Evolutionary conservation across 768 basidiomycete species (phyloP).

Genomic region (Mycena capillaripes): DNA sequence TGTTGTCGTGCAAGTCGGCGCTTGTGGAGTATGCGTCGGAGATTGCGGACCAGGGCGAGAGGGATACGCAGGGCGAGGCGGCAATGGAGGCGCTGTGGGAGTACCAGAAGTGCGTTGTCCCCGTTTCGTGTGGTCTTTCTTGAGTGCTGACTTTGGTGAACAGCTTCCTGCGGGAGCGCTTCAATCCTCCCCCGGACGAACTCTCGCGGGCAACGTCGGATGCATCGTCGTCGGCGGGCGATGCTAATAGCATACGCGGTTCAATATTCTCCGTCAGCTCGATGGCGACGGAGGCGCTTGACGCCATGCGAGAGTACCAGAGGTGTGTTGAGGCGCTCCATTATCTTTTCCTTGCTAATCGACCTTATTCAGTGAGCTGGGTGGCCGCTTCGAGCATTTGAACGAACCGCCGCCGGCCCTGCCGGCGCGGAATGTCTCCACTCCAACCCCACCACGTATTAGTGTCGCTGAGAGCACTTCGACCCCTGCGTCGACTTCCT

Average conservation of each 20-base stretch:
- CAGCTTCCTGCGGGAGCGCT: constrained; percentile 43
- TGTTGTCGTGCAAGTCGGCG: constrained; percentile 60
- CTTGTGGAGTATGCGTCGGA: constrained; percentile 56
- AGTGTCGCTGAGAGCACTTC: neutral
- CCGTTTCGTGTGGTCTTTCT: neutral
- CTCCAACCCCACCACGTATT: neutral
- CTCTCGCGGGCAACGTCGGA: constrained; percentile 24
- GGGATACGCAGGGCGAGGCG: constrained; percentile 40
- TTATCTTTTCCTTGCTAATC: neutral
- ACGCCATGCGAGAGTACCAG: constrained; percentile 40
- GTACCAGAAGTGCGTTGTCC: constrained; percentile 51
- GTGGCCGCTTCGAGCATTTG: constrained; percentile 1
- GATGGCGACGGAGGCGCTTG: constrained; percentile 33
- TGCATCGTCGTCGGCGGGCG: constrained; percentile 14
- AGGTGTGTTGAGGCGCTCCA: constrained; percentile 3
- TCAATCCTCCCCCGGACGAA: constrained; percentile 38
- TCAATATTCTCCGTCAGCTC: constrained; percentile 35
- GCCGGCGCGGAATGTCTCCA: neutral
- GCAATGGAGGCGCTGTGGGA: constrained; percentile 52
- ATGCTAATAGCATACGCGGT: constrained; percentile 23
- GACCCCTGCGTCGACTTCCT: neutral
- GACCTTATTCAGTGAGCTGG: constrained; percentile 14
- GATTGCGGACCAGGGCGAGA: constrained; percentile 38
- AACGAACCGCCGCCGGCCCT: neutral
- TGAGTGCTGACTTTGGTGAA: constrained; percentile 1